phyloP scores from a whole-genome alignment of 1,284 basidiomycete species.

The Takashimella tepidaria region DNA sequence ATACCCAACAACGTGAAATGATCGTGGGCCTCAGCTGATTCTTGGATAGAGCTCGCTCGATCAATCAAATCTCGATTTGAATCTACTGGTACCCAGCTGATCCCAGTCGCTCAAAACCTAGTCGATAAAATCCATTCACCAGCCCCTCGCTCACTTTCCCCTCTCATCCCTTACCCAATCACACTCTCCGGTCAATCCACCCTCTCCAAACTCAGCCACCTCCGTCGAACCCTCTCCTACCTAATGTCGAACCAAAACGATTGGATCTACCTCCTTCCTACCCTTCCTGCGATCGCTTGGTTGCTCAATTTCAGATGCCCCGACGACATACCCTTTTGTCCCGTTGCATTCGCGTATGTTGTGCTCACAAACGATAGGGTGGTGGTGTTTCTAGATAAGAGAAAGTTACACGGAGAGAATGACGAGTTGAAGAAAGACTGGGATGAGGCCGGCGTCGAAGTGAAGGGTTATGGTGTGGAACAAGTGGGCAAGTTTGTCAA shows the following conservation, averaged over 20 bases:
- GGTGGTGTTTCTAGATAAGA: conserved; percentile 38
- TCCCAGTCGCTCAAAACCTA: conserved; percentile 60
- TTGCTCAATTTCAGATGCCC: conserved; percentile 72
- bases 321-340: conserved; percentile 74
- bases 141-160: conserved; percentile 61
- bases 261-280: conserved; percentile 47
- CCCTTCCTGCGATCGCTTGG: conserved; percentile 58
- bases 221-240: conserved; percentile 34
- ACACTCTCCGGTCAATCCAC: conserved; percentile 62
- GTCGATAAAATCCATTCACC: conserved; percentile 78
- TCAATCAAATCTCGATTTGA: conserved; percentile 46
- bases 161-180: conserved; percentile 68
- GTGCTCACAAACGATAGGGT: conserved; percentile 59
- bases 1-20: neutral
- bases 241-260: conserved; percentile 25
- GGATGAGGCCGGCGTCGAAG: conserved; percentile 56
- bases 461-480: conserved; percentile 61
- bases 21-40: neutral
- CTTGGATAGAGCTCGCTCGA: conserved; percentile 13
- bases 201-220: conserved; percentile 27
- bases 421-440: conserved; percentile 18
- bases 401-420: conserved; percentile 34
- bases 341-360: conserved; percentile 79
- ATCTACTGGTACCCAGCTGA: conserved; percentile 57
- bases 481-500: conserved; percentile 71